Evolutionary conservation across 495 filamentous ascomycete genomes (phyloP), one percentile per base, ranked within the genome.

Genomic region (Penicillium coffeae): DNA sequence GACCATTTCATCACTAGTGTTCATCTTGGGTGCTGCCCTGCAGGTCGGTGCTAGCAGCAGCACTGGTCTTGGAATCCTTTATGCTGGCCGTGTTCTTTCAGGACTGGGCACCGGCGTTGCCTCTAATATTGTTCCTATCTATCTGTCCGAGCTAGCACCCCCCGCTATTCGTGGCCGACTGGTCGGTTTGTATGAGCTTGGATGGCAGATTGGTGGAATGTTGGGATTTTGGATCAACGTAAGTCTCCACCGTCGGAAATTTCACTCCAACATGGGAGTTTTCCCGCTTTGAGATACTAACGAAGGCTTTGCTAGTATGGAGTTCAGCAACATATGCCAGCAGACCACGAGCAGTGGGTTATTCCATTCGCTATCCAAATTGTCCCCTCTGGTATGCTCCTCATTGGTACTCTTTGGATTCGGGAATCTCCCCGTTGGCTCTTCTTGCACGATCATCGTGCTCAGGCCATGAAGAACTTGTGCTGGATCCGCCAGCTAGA

Each of bases 91-190:
- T 55, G 79, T 88, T 35, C 75, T 91, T 20, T 76, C 81, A 44
- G 88, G 88, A 45, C 56, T 93, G 33, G 86, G 82, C 47, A 81
- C 90, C 41, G 89, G 89, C 55, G 88, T 90, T 51, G 82, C 81
- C 15, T 89, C 86, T 5, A 79, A 87, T 19, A 73, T 88, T 48
- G 85, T 88, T 21, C 89, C 88, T 1, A 83, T 91, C 25, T 92
- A 92, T 60, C 84, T 88, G 51, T 77, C 87, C 32, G 89, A 94
- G 64, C 79, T 94, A 51, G 80, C 88, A 6, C 88, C 85, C 6
- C 87, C 87, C 54, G 85, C 88, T 46, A 89, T 89, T 55, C 82
- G 89, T 43, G 89, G 88, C 15, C 79, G 88, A 18, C 75, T 94
- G 30, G 86, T 92, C 21, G 83, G 85, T 51, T 75, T 89, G 20